A percentile compares a stretch with the other conserved stretches of the same genome.
Conservation (phyloP, 352 stramenopile species). For the Aphanomyces euteiches region DNA sequence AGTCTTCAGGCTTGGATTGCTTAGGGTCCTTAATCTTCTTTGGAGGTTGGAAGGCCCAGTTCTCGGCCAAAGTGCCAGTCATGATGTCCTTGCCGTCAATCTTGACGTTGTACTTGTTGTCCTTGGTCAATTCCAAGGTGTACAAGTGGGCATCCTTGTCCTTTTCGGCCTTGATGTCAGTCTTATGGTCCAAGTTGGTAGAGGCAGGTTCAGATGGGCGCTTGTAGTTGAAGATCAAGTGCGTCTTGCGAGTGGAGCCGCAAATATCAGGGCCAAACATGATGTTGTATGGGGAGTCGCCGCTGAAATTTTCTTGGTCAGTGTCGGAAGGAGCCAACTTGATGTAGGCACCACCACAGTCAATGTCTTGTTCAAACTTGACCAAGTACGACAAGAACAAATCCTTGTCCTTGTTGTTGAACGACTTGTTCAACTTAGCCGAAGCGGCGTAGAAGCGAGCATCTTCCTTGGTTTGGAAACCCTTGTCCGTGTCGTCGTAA, state of each 20-base stretch:
- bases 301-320: constrained; percentile 91
- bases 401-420: constrained; percentile 89
- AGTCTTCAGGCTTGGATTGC: constrained; percentile 96
- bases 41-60: constrained; percentile 94
- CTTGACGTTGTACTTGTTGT: constrained; percentile 97
- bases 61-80: constrained; percentile 87
- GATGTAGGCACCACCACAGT: constrained; percentile 99
- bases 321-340: constrained; percentile 95
- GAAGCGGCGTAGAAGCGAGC: constrained; percentile 97
- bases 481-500: constrained; percentile 87
- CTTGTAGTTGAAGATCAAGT: constrained; percentile 98
- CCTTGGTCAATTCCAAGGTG: constrained; percentile 94
- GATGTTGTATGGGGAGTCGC: constrained; percentile 93
- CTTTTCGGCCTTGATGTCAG: constrained; percentile 70
- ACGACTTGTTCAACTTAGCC: constrained; percentile 83
- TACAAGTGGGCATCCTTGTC: constrained; percentile 95
- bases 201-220: constrained; percentile 89
- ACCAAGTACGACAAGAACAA: constrained; percentile 96
- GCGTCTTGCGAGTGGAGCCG: constrained; percentile 94
- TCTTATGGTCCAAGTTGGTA: constrained; percentile 88
- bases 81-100: constrained; percentile 96
- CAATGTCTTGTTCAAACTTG: constrained; percentile 98
- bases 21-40: constrained; percentile 97
- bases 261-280: constrained; percentile 99
- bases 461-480: constrained; percentile 93